Evolutionary conservation across 163 green algal genomes (phyloP).

Genomic region (Volvox carteri): DNA sequence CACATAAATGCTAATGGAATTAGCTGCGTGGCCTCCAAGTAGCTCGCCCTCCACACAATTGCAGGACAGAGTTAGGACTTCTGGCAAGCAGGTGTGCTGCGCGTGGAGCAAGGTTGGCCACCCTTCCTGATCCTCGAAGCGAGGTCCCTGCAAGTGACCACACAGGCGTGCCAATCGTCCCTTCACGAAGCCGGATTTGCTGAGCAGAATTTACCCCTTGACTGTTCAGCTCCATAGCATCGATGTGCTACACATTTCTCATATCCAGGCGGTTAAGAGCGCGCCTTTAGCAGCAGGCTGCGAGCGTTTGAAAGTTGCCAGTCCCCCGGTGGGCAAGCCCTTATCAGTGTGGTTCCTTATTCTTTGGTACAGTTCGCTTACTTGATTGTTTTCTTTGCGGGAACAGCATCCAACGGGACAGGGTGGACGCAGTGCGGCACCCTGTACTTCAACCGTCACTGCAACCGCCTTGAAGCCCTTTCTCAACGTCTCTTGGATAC

Average conservation of each 20-base stretch:
- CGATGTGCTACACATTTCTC: background rate
- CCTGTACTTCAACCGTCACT: too few species aligned
- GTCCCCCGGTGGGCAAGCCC: too few species aligned
- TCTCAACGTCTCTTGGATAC: too few species aligned
- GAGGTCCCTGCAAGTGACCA: background rate
- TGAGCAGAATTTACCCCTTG: background rate
- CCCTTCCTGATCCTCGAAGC: background rate
- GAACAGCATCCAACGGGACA: too few species aligned
- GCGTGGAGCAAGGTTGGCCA: background rate
- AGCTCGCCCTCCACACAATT: slow-evolving; percentile 2
- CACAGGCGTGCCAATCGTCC: background rate
- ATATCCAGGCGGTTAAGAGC: background rate
- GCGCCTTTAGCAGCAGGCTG: too few species aligned
- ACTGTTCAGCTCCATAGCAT: background rate
- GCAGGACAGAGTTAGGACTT: background rate
- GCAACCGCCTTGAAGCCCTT: too few species aligned
- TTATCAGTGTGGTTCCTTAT: too few species aligned
- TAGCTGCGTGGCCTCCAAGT: slow-evolving; percentile 15
- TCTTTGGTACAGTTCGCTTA: too few species aligned
- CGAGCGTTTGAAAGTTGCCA: too few species aligned
- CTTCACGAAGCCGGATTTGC: background rate
- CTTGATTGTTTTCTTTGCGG: too few species aligned
- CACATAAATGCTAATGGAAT: background rate
- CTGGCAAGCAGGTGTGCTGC: background rate
- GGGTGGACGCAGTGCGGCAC: too few species aligned